Evolutionary conservation across 1,284 basidiomycete species (phyloP).

Genomic region (Pseudozyma sp.): DNA sequence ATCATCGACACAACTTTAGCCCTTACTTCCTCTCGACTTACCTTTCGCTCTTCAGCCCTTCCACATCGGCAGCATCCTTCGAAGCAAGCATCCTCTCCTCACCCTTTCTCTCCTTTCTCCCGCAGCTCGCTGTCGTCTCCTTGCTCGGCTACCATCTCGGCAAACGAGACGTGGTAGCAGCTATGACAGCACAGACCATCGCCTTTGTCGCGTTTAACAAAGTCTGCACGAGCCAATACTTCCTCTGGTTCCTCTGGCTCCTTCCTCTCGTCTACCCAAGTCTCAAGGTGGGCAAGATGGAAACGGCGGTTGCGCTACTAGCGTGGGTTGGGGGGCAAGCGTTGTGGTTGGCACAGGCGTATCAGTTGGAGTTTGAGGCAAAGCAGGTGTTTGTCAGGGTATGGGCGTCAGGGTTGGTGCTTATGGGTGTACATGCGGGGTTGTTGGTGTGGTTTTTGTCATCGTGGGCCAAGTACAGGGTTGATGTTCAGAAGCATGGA

Average conservation of each 20-base stretch:
- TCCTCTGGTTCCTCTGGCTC: conserved; percentile 95
- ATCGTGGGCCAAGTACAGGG: conserved; percentile 50
- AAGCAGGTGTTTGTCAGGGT: conserved; percentile 56
- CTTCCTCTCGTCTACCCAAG: conserved; percentile 83
- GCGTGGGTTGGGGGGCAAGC: conserved; percentile 78
- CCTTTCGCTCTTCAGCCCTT: conserved; percentile 70
- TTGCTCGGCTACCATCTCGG: conserved; percentile 78
- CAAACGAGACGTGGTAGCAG: conserved; percentile 77
- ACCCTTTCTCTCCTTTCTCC: conserved; percentile 70
- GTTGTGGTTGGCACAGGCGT: conserved; percentile 64
- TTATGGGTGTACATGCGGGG: conserved; percentile 50
- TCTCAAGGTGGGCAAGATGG: conserved; percentile 67
- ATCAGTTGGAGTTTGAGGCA: conserved; percentile 64
- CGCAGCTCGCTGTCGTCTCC: conserved; percentile 79
- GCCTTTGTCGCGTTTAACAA: conserved; percentile 96
- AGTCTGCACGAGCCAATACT: conserved; percentile 98
- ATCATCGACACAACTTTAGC: conserved; percentile 98
- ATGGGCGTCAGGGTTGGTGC: conserved; percentile 57
- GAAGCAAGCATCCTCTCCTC: conserved; percentile 30
- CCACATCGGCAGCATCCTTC: conserved; percentile 2
- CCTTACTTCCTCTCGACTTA: conserved; percentile 97
- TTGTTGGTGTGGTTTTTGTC: conserved; percentile 49
- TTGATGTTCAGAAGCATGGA: conserved; percentile 34
- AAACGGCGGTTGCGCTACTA: conserved; percentile 59
- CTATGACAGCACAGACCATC: conserved; percentile 91